Base-by-base conservation (phyloP, 345 rosid species). In the Murraya paniculata region DNA sequence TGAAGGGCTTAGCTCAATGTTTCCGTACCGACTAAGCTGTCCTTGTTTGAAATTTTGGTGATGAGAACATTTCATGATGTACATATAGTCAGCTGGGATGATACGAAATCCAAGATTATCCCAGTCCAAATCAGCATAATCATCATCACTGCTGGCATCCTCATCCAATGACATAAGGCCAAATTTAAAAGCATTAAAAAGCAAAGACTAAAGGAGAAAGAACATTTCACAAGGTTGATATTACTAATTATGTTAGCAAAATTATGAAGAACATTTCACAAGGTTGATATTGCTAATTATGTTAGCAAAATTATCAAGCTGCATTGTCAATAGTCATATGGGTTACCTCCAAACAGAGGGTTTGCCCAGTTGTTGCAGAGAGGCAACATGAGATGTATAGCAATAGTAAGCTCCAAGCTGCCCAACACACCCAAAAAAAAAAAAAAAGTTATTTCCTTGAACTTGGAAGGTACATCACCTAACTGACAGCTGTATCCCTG, bases 71-170 rank as follows among this genome's bases (percentile, higher is more conserved):
- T 81, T 92, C 90, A 84, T 91, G 7, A 65, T 74, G 81, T 90
- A 95, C 98, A 93, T 93, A 84, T 85, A 91, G 79, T 92, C 98
- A 50, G 93, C 81, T 19, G 95, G 92, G 28, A 31, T 77, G 72
- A 91, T 64, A 60, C 91, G 82, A 65, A 95, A 95, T 64, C 98
- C 95, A 19, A 93, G 93, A 66, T 87, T 91, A 69, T 93, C 97
- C 97, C 97, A 95, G 39, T 93, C 97, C 85, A 91, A 72, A 60
- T 90, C 91, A 41, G 87, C 97, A 76, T 88, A 89, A 75, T 88
- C 93, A 78, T 89, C 90, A 16, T 84, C 88, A 22, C 87, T 81
- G 24, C 30, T 64, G 9, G 61, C 78, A 71, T 74, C 41, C 22
- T 36, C 78, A 68, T 66, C 78, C 16, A 71, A 39, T 41, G 59